A percentile compares a stretch with the other conserved stretches of the same genome.
These are phyloP conservation scores for Sextonia rubra DNA, from an alignment of 164 flowering plant species.

Conservation along the genomic window DNA sequence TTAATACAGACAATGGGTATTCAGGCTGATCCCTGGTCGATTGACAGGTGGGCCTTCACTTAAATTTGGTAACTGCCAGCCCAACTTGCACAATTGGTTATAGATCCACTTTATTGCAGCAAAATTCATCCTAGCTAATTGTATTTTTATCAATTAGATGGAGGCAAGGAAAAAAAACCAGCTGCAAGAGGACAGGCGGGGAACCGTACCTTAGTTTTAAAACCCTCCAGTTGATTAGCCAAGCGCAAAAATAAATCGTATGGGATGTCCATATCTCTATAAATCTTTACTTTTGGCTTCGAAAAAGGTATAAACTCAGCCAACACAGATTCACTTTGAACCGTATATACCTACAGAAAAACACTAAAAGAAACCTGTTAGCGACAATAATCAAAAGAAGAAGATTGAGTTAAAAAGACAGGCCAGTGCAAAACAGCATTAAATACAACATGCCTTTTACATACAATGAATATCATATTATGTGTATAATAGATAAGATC, in stretches of 20 bases:
- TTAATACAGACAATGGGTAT: no score
- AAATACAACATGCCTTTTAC: no score
- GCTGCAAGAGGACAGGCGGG: background rate
- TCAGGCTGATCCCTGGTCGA: no score
- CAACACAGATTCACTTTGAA: constrained; percentile 50
- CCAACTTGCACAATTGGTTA: no score
- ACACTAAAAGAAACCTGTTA: background rate
- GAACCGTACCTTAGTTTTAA: constrained; percentile 36
- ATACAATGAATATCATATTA: no score
- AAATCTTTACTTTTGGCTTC: constrained; percentile 36
- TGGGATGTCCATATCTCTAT: constrained; percentile 33
- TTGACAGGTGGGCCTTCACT: no score
- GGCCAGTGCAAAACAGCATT: no score
- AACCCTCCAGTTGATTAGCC: constrained; percentile 15
- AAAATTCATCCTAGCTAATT: no score
- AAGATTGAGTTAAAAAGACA: no score
- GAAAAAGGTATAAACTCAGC: constrained; percentile 49
- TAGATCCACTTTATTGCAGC: no score
- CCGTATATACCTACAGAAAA: constrained; percentile 51
- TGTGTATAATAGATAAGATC: no score
- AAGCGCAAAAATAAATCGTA: constrained; percentile 10
- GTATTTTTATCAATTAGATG: background rate
- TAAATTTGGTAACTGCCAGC: no score
- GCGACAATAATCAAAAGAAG: background rate
- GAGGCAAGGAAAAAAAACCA: background rate